phyloP scores from a whole-genome alignment of 768 basidiomycete genomes.

The Kwoniella dendrophila region DNA sequence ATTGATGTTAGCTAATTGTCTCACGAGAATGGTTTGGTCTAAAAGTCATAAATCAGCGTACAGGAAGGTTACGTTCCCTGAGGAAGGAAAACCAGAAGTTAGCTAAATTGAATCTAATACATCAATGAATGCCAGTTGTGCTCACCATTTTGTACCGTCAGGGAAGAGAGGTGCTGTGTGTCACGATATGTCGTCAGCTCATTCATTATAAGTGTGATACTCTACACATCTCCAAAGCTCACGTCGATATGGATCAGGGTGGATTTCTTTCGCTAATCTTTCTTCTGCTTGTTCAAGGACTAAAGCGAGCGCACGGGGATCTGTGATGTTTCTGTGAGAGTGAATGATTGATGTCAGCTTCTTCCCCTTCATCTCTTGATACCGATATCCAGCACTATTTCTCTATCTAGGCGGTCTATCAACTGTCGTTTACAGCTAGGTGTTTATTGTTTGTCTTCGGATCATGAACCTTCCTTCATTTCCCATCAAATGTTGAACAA shows the following conservation, averaged over 20 bases:
- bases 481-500: too few relatives aligned
- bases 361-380: background rate
- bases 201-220: background rate
- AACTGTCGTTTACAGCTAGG: too few relatives aligned
- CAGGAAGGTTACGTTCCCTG: constrained; percentile 58
- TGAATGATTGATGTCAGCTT: background rate
- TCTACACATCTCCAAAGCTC: constrained; percentile 61
- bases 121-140: constrained; percentile 30
- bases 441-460: too few relatives aligned
- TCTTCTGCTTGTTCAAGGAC: constrained; percentile 81
- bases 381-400: background rate
- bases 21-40: background rate
- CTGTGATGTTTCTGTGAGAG: constrained; percentile 69
- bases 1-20: background rate
- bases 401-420: too few relatives aligned
- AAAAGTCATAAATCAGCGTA: constrained; percentile 23
- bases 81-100: constrained; percentile 4
- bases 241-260: constrained; percentile 95
- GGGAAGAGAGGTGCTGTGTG: constrained; percentile 73
- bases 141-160: constrained; percentile 94
- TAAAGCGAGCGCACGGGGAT: constrained; percentile 77
- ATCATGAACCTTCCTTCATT: too few relatives aligned
- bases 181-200: constrained; percentile 3
- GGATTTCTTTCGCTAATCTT: constrained; percentile 65
- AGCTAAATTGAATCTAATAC: background rate